Conservation (phyloP, 495 filamentous ascomycete species). For the Xylaria acuta region DNA sequence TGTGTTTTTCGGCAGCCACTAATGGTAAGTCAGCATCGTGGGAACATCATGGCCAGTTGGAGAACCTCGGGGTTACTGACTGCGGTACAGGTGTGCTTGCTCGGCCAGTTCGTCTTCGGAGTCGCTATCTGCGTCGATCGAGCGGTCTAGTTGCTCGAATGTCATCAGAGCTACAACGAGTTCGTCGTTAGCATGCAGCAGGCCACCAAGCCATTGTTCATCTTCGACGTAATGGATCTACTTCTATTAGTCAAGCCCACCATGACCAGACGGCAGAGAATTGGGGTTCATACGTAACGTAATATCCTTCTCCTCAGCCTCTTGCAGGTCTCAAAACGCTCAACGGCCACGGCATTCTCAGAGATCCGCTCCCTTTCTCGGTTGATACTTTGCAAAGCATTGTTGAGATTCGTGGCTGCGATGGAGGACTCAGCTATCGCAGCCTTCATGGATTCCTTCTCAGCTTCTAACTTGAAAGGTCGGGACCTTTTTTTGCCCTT, state of each 20-base stretch:
- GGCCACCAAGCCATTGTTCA: constrained; percentile 78
- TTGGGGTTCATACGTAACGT: constrained; percentile 66
- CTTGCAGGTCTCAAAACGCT: constrained; percentile 87
- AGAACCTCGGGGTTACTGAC: constrained; percentile 38
- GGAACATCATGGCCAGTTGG: background rate
- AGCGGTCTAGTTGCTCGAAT: constrained; percentile 93
- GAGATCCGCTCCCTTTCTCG: constrained; percentile 87
- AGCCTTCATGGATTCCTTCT: constrained; percentile 82
- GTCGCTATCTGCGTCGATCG: constrained; percentile 95
- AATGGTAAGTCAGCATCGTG: constrained; percentile 30
- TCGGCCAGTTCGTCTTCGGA: constrained; percentile 74
- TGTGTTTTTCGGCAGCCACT: constrained; percentile 59
- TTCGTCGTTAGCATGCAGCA: constrained; percentile 84
- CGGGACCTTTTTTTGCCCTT: constrained; percentile 58
- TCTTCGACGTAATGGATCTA: constrained; percentile 82
- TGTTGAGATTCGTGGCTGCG: constrained; percentile 87
- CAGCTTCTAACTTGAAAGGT: constrained; percentile 82
- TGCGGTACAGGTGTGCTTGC: constrained; percentile 61
- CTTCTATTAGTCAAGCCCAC: constrained; percentile 20
- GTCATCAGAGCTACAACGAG: constrained; percentile 92
- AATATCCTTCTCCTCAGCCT: constrained; percentile 80
- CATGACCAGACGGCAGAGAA: background rate
- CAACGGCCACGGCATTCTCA: constrained; percentile 76
- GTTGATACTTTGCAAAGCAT: constrained; percentile 89
- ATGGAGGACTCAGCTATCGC: constrained; percentile 85